Base-by-base conservation (phyloP, 2,329 filamentous ascomycete species). In the Metarhizium guizhouense region DNA sequence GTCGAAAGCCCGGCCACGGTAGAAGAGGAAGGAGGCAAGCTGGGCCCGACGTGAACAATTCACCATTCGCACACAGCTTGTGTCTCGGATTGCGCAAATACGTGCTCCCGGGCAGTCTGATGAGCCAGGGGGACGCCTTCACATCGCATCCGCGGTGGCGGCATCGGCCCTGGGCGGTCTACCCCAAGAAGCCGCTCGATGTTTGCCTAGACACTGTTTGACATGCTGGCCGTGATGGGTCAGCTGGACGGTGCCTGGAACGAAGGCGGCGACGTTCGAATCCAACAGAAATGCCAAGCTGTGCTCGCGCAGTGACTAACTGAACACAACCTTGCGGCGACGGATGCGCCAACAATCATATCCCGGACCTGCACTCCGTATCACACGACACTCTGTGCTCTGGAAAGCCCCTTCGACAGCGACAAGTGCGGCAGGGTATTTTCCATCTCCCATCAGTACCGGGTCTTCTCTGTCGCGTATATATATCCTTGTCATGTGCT, bases 141-240 rank as follows among this genome's bases (percentile, higher is more conserved):
- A n/a, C 56, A 14, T 50, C 34, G 11, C 25, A 55, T 10, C 14
- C 47, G 36, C 25, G 25, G 25, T 25, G 25, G 25, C 4, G 25
- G 25, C 25, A 49, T 3, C 43, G 51, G 2, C 57, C 53, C 14
- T 56, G 57, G 57, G 47, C 38, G n/a, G 42, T 52, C 2, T 59
- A 52, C 30, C 49, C 40, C 3, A 25, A 25, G 25, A 25, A 25
- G 25, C 3, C 25, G 25, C 25, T 4, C 25, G 25, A 57, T 47
- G 36, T 34, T 16, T 58, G 57, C 53, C 34, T 56, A 25, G 55
- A 57, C 48, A 36, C 38, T 59, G 20, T 53, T 55, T 18, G 51
- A 51, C 7, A 49, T 56, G 53, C 53, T 51, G 40, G 53, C 49
- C 4, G 38, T 59, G 47, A 47, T 57, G 47, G 43, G 52, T 4